Conservation (phyloP, 805 yeast species). For the Peterozyma toletana region DNA sequence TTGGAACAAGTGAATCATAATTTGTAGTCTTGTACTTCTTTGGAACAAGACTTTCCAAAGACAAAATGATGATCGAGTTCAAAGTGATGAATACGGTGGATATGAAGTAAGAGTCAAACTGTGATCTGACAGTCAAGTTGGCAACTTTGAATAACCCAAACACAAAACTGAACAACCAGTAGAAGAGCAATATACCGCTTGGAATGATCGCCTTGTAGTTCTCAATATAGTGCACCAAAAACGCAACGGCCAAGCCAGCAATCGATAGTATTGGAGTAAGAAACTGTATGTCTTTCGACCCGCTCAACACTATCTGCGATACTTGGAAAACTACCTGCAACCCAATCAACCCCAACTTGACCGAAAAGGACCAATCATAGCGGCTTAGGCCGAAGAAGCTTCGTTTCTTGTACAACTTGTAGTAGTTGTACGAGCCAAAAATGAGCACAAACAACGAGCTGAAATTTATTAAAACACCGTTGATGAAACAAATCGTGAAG, state of each 20-base stretch:
- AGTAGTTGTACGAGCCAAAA: constrained; percentile 28
- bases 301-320: constrained; percentile 10
- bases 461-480: constrained; percentile 31
- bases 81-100: constrained; percentile 26
- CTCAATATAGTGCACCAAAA: constrained; percentile 40
- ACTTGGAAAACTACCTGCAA: constrained; percentile 31
- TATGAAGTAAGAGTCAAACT: constrained; percentile 15
- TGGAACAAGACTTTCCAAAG: constrained; percentile 34
- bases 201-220: constrained; percentile 29
- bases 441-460: constrained; percentile 29
- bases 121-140: constrained; percentile 31
- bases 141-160: constrained; percentile 38
- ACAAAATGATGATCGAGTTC: constrained; percentile 32
- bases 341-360: constrained; percentile 31
- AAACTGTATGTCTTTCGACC: constrained; percentile 7
- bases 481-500: constrained; percentile 44
- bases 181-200: constrained; percentile 29
- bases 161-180: constrained; percentile 41
- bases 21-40: constrained; percentile 8
- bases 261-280: constrained; percentile 22
- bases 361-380: constrained; percentile 29
- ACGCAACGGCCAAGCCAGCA: constrained; percentile 41
- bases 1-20: constrained; percentile 22
- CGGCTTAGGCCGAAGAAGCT: constrained; percentile 19
- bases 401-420: constrained; percentile 23